A percentile compares a stretch with the other conserved stretches of the same genome.
phyloP scores from a whole-genome alignment of 1,284 basidiomycete genomes.

The Pascua sp. region DNA sequence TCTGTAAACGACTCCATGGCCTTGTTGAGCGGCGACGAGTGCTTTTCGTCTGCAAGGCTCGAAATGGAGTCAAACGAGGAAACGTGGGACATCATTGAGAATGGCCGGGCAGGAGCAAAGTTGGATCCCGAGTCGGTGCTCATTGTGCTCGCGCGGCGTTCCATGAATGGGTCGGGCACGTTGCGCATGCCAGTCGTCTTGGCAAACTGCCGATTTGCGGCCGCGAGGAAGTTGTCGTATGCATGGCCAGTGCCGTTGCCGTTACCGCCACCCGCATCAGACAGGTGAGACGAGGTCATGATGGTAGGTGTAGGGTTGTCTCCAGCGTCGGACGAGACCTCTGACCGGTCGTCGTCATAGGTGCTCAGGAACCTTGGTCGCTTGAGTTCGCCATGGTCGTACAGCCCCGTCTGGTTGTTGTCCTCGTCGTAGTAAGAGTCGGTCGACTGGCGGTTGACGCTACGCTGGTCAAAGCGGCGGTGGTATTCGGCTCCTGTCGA shows the following conservation, averaged over 20 bases:
- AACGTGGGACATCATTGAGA: constrained; percentile 71
- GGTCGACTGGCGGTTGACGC: constrained; percentile 38
- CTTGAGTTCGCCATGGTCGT: constrained; percentile 3
- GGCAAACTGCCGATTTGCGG: constrained; percentile 75
- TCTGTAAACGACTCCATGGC: constrained; percentile 91
- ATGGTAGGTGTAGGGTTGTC: constrained; percentile 31
- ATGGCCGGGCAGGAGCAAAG: constrained; percentile 62
- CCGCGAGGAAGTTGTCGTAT: constrained; percentile 75
- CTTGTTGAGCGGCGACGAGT: constrained; percentile 83
- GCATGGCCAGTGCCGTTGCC: constrained; percentile 7
- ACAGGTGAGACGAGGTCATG: not conserved
- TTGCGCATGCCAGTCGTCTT: constrained; percentile 68
- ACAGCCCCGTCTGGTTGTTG: constrained; percentile 25
- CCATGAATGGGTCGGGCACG: constrained; percentile 70
- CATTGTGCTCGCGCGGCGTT: constrained; percentile 46
- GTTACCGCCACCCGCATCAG: not conserved
- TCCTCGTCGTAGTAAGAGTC: constrained; percentile 51
- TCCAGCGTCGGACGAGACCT: constrained; percentile 43
- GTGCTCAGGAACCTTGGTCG: constrained; percentile 55
- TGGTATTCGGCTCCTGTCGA: constrained; percentile 28
- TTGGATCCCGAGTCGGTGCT: constrained; percentile 19
- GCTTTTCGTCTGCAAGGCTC: constrained; percentile 83
- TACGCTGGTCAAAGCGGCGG: constrained; percentile 39
- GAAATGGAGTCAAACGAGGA: constrained; percentile 83
- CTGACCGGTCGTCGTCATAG: constrained; percentile 57